A percentile compares a stretch with the other conserved stretches of the same genome.
Conservation (phyloP, 164 flowering plant species). For the Chimonanthus praecox region DNA sequence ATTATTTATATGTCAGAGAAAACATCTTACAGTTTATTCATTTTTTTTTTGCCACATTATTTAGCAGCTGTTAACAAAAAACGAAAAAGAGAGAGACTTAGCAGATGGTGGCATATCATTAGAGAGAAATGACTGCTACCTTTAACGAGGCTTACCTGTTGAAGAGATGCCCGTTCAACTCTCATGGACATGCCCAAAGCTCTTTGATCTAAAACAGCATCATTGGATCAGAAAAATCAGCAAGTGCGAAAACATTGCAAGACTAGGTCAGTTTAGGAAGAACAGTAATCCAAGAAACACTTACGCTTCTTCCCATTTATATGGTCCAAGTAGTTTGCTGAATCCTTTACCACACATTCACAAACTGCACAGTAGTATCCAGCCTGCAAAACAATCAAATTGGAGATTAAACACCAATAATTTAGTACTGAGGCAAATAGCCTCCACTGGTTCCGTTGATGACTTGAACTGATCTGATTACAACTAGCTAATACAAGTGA, state of each 20-base stretch:
- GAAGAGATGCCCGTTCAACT: conserved; percentile 82
- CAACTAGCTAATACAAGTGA: not conserved
- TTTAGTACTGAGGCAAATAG: not conserved
- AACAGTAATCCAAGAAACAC: conserved; percentile 12
- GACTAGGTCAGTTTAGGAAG: not conserved
- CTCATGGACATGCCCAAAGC: conserved; percentile 99
- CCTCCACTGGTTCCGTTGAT: too few species aligned
- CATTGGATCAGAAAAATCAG: not conserved
- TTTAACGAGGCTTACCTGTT: conserved; percentile 48
- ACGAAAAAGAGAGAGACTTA: too few species aligned
- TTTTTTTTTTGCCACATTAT: too few species aligned
- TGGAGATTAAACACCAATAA: not conserved
- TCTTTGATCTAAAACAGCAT: conserved; percentile 66
- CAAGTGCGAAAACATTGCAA: not conserved
- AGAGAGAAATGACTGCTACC: not conserved
- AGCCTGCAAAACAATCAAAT: conserved; percentile 46
- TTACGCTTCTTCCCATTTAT: conserved; percentile 97
- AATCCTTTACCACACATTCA: conserved; percentile 96
- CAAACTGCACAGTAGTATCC: conserved; percentile 92
- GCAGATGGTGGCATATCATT: not conserved
- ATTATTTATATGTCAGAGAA: not conserved
- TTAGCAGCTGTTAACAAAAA: too few species aligned
- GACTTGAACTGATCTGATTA: not conserved
- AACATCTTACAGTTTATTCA: not conserved
- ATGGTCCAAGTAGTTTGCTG: conserved; percentile 97